phyloP scores from a whole-genome alignment of 2,329 filamentous ascomycete species.

The Colletotrichum musae region DNA sequence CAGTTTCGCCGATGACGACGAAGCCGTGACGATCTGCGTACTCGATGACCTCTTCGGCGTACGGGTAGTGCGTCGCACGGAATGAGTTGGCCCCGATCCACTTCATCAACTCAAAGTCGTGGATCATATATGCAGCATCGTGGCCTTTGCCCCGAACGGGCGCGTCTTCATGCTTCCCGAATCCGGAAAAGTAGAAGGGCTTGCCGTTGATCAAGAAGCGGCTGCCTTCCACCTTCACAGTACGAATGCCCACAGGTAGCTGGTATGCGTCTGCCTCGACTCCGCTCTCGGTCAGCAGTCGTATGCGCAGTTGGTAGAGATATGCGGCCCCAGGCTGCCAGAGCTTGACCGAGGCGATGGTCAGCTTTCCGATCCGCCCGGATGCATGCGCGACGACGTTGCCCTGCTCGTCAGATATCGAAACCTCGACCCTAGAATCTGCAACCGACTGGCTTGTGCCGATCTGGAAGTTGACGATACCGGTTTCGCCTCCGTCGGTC shows the following conservation, averaged over 20 bases:
- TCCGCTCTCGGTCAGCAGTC: constrained; percentile 33
- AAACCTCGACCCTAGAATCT: not conserved
- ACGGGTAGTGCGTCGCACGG: constrained; percentile 50
- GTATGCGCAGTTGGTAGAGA: constrained; percentile 44
- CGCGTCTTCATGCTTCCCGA: constrained; percentile 49
- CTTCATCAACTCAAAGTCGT: constrained; percentile 48
- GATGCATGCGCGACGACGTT: constrained; percentile 23
- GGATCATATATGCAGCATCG: constrained; percentile 49
- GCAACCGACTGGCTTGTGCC: constrained; percentile 3
- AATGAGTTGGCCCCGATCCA: constrained; percentile 52
- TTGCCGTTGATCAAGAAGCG: constrained; percentile 48
- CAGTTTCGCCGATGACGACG: constrained; percentile 48
- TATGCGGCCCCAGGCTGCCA: constrained; percentile 49
- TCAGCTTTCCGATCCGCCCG: constrained; percentile 36
- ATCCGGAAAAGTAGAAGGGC: constrained; percentile 50
- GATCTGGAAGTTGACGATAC: constrained; percentile 34
- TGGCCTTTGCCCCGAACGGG: constrained; percentile 48
- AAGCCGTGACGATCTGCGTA: constrained; percentile 49
- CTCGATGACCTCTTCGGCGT: constrained; percentile 48
- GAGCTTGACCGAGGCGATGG: constrained; percentile 42
- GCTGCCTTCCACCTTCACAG: constrained; percentile 42
- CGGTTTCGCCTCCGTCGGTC: constrained; percentile 29
- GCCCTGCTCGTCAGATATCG: constrained; percentile 36
- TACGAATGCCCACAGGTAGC: constrained; percentile 44
- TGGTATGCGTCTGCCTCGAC: constrained; percentile 42